Base-by-base conservation (phyloP, 2,329 filamentous ascomycete species). In the Berkeleyomyces rouxiae region DNA sequence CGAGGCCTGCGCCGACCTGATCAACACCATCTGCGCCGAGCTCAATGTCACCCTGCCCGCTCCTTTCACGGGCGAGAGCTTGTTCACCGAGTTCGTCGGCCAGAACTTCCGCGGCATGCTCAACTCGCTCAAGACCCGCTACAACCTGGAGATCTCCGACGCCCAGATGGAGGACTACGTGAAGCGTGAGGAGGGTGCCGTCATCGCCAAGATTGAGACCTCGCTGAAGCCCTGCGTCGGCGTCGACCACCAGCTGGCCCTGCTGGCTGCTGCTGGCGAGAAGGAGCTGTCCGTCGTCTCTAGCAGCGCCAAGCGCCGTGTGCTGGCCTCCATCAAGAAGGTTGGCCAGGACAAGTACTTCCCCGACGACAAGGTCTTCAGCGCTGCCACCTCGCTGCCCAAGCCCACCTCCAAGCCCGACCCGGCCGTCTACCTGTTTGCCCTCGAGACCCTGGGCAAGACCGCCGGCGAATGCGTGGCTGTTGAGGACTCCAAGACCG, bases 61-160 rank as follows among this genome's bases (percentile, higher is more conserved):
- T 68, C 82, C 81, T 71, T 96, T 95, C 78, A 90, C 87, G 3
- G 87, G 87, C 70, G 82, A 85, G 58, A 79, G 83, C 65, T 84
- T 96, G 67, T 88, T 95, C 75, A 77, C 79, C 68, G 88, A 95
- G 76, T 96, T 95, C 70, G 89, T 96, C 68, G 90, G 91, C 69
- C 87, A 93, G 73, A 95, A 95, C 81, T 96, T 95, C 81, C 88
- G 90, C 68, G 88, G 89, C 74, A 95, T 95, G 88, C 85, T 95
- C 75, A 74, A 78, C 64, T 83, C 82, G 65, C 82, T 96, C 65
- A 84, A 90, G 74, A 76, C 83, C 73, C 86, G 87, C 74, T 84
- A 88, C 78, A 78, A 79, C 74, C 92, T 95, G 74, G 75, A 79
- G 61, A 82, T 96, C 74, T 69, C 74, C 36, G 73, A 79, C 23